These are phyloP conservation scores for Phytophthora tubulina DNA, from an alignment of 352 stramenopile species.

Conservation along the genomic window DNA sequence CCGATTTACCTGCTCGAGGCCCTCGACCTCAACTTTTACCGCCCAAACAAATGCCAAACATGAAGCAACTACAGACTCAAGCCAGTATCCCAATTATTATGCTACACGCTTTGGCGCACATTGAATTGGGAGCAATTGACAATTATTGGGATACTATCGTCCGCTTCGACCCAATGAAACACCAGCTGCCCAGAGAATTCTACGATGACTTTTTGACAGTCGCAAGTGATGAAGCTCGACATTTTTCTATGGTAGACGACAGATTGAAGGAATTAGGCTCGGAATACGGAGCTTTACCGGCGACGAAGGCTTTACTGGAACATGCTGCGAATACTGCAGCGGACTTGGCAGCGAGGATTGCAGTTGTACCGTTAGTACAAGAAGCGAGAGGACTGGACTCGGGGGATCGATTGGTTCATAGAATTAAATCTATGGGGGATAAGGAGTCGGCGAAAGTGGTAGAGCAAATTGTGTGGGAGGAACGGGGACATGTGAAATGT, in stretches of 20 bases:
- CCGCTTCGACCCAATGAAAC: conserved; percentile 68
- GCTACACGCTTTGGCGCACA: conserved; percentile 86
- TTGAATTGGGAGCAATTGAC: conserved; percentile 88
- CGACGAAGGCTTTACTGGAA: conserved; percentile 72
- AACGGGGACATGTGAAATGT: conserved; percentile 76
- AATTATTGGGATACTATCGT: conserved; percentile 92
- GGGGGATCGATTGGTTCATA: conserved; percentile 75
- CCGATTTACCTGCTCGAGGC: conserved; percentile 58
- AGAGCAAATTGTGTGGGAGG: conserved; percentile 82
- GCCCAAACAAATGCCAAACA: conserved; percentile 78
- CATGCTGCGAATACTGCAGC: conserved; percentile 77
- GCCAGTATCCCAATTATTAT: conserved; percentile 73
- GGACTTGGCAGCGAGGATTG: conserved; percentile 75
- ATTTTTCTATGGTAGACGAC: conserved; percentile 83
- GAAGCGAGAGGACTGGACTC: conserved; percentile 84
- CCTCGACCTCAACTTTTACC: conserved; percentile 56
- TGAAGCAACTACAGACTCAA: conserved; percentile 71
- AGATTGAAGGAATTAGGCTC: conserved; percentile 69
- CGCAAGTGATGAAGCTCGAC: conserved; percentile 77
- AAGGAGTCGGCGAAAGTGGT: conserved; percentile 72
- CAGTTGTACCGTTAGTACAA: conserved; percentile 84
- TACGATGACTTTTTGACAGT: conserved; percentile 83
- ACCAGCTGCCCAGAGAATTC: conserved; percentile 64
- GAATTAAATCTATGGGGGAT: conserved; percentile 77
- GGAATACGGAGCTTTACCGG: conserved; percentile 73